These are phyloP conservation scores for Talaromyces proteolyticus DNA, from an alignment of 495 filamentous ascomycete genomes.

Conservation along the genomic window DNA sequence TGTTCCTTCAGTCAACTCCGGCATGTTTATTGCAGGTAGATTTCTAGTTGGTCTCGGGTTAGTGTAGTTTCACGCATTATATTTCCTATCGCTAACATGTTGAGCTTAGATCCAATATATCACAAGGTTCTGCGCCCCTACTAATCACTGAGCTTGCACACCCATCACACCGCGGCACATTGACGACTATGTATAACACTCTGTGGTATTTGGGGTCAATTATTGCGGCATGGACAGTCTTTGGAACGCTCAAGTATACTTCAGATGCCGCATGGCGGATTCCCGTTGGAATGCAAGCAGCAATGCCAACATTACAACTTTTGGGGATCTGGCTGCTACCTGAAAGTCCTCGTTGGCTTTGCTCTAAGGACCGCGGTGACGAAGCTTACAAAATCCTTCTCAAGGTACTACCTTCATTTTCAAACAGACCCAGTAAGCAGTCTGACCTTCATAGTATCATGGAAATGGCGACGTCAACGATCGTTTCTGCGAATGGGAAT, in stretches of 20 bases:
- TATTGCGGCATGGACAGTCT: constrained; percentile 19
- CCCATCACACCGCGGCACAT: constrained; percentile 54
- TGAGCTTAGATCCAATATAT: not conserved
- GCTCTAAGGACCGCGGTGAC: constrained; percentile 23
- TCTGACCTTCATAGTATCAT: constrained; percentile 18
- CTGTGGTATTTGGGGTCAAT: constrained; percentile 57
- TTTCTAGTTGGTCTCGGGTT: constrained; percentile 14
- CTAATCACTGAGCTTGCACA: constrained; percentile 57
- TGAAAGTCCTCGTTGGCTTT: constrained; percentile 45
- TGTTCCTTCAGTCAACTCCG: constrained; percentile 8
- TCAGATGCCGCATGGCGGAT: constrained; percentile 20
- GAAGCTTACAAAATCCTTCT: constrained; percentile 30
- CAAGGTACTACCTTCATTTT: constrained; percentile 1
- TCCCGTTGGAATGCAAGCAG: constrained; percentile 17
- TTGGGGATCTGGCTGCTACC: constrained; percentile 22
- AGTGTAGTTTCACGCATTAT: not conserved
- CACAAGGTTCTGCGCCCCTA: constrained; percentile 38
- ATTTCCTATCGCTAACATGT: not conserved
- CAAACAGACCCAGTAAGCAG: not conserved
- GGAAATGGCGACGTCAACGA: constrained; percentile 18
- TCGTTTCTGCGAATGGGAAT: constrained; percentile 8
- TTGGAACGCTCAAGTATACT: constrained; percentile 19
- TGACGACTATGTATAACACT: constrained; percentile 58
- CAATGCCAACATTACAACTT: constrained; percentile 16
- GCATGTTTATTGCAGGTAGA: constrained; percentile 12